Evolutionary conservation across 495 filamentous ascomycete species (phyloP), one percentile per base, ranked within the genome.

Genomic region (Neurospora sp.): DNA sequence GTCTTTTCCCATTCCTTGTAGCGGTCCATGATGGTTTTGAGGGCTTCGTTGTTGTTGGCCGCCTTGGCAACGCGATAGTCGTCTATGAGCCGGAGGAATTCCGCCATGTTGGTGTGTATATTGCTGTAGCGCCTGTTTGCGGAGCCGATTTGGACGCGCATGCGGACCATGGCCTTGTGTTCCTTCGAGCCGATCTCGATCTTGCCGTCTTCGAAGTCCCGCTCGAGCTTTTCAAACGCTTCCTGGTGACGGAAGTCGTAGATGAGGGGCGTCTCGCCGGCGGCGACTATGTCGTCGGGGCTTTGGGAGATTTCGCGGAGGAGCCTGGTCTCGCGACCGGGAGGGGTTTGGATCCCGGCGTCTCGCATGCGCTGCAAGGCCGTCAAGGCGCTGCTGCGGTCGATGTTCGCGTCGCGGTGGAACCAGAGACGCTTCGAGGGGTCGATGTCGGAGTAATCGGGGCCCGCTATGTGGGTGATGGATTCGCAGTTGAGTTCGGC

Each of bases 401-500:
- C 79, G 5, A 86, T 76, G 40, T 65, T 40, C 8, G 69, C 45
- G 37, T 84, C 81, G 31, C 83, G 81, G 12, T 68, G 40, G 70
- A 69, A 79, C 74, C 74, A 75, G 41, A 14, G n/a, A 8, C 2
- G 39, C 41, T 22, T 14, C 38, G 68, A 68, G 8, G 1, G 2
- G 8, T 69, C 61, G n/a, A 37, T 27, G 8, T 69, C 42, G 14
- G 42, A 70, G 9, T 17, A 20, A 0, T 81, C 80, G 12, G 72
- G 69, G 3, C 84, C 81, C 6, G 84, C 83, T 9, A 86, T 72
- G 70, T 87, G 83, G 14, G 73, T 74, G 17, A 88, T 73, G 76
- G 81, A 85, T 31, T 86, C 83, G 68, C 84, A 85, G 7, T 83
- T 78, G 2, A 91, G 75, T 53, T 94, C 91, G 8, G 86, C 82